phyloP scores from a whole-genome alignment of 2,329 filamentous ascomycete species.

The Venturia carpophila region DNA sequence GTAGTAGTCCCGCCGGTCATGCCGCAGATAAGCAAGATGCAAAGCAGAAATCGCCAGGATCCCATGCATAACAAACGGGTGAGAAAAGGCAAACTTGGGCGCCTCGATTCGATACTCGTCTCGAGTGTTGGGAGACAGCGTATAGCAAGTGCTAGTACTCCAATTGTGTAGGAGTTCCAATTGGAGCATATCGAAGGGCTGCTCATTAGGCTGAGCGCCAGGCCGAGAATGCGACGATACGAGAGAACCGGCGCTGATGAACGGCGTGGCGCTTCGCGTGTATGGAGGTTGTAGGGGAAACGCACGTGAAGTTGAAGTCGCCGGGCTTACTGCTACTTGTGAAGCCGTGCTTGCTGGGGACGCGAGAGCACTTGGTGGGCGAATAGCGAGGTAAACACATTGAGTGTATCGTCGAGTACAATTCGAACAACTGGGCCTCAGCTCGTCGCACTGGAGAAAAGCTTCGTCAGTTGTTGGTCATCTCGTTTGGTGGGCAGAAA shows the following conservation, averaged over 20 bases:
- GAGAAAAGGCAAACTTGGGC: conserved; percentile 29
- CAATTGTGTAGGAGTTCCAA: conserved; percentile 1
- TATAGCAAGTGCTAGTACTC: conserved; percentile 1
- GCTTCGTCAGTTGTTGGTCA: background rate
- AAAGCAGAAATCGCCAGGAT: conserved; percentile 36
- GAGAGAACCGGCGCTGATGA: background rate
- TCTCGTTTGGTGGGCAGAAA: background rate
- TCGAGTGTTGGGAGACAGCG: background rate
- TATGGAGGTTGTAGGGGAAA: background rate
- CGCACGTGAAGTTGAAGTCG: background rate
- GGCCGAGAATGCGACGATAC: background rate
- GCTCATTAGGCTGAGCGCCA: background rate
- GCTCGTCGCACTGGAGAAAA: conserved; percentile 27
- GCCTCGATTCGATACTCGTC: conserved; percentile 30
- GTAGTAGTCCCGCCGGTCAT: background rate
- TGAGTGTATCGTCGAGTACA: conserved; percentile 31
- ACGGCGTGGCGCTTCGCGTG: background rate
- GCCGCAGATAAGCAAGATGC: conserved; percentile 30
- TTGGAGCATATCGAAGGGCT: background rate
- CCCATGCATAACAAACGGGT: conserved; percentile 35
- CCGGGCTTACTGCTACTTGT: background rate
- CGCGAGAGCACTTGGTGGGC: background rate
- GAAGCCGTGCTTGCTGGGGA: background rate
- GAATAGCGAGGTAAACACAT: background rate
- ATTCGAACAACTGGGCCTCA: conserved; percentile 44